Evolutionary conservation across 2,329 filamentous ascomycete species (phyloP), one percentile per base, ranked within the genome.

Genomic region (Pseudonectria buxi): DNA sequence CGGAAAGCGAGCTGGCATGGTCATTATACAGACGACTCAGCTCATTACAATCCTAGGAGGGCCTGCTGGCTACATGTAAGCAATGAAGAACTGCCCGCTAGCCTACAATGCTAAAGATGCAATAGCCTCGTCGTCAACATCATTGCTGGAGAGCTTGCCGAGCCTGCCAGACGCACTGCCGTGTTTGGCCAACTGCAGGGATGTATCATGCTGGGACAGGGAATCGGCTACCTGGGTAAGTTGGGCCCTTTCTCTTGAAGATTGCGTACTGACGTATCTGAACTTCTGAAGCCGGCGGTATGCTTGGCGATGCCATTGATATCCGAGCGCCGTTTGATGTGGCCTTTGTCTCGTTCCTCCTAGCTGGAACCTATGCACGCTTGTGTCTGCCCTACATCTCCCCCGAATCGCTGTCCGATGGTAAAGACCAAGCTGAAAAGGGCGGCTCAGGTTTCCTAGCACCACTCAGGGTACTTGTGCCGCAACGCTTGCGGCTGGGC

Each of bases 21-120:
- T 76, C 11, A 78, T 85, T 18, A 74, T 86, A 22, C 82, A 86
- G 55, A 59, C 61, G 16, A 81, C 75, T 0, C 82, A 86, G 59
- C 59, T 80, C 12, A 79, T 86, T 35, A 83, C 78, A 0, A 64
- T 85, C 12, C 45, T 86, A 3, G 82, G 82, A 0, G 82, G 82
- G 0, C 81, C 81, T 0, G 73, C 74, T 0, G 82, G 82, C 0
- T 86, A 84, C 49, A 70, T 85, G 61, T 67, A 36, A 43, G 61
- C 13, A 1, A 24, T 14, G 22, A 2, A 1, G 7, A 2, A 6
- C 3, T 2, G 2, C 2, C 3, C 2, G 0, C 3, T 1, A 18
- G 27, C 28, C 12, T 13, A 7, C 26, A 4, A 9, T n/a, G 16
- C 43, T 47, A 6, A 51, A 28, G 6, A 0, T 4, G 0, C 7